phyloP scores from a whole-genome alignment of 164 flowering plant species.

The Vitis vinifera region DNA sequence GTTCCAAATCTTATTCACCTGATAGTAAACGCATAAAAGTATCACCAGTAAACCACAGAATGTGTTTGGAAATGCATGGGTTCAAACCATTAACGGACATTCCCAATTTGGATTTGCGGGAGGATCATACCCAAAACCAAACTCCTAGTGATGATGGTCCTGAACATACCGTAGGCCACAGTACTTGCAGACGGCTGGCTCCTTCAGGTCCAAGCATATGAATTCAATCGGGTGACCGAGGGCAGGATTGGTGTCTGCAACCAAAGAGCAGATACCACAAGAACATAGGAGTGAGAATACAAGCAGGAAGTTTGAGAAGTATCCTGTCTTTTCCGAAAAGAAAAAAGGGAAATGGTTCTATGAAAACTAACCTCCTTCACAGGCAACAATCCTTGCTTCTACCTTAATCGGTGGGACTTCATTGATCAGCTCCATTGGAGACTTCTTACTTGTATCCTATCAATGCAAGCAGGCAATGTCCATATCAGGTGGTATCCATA shows the following conservation, averaged over 20 bases:
- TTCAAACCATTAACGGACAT: background rate
- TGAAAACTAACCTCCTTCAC: slow-evolving; percentile 83
- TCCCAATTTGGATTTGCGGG: background rate
- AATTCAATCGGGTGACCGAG: slow-evolving; percentile 97
- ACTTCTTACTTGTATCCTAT: slow-evolving; percentile 85
- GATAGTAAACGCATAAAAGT: background rate
- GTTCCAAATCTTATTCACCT: background rate
- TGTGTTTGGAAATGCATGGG: background rate
- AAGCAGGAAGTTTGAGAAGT: background rate
- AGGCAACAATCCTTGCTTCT: slow-evolving; percentile 86
- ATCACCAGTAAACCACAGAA: background rate
- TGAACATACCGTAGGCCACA: slow-evolving; percentile 95
- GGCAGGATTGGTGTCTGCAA: slow-evolving; percentile 77
- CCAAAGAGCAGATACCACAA: slow-evolving; percentile 1
- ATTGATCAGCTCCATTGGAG: slow-evolving; percentile 98
- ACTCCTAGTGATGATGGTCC: slow-evolving; percentile 59
- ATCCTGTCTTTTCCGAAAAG: background rate
- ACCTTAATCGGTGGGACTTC: slow-evolving; percentile 98
- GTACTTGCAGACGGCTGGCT: slow-evolving; percentile 94
- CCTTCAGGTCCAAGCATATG: slow-evolving; percentile 81
- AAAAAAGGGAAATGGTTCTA: background rate
- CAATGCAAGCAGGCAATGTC: slow-evolving; percentile 5
- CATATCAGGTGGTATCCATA: background rate
- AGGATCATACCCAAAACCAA: background rate
- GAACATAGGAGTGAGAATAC: background rate